phyloP scores from a whole-genome alignment of 768 basidiomycete species.

The Cystobasidium tubakii region DNA sequence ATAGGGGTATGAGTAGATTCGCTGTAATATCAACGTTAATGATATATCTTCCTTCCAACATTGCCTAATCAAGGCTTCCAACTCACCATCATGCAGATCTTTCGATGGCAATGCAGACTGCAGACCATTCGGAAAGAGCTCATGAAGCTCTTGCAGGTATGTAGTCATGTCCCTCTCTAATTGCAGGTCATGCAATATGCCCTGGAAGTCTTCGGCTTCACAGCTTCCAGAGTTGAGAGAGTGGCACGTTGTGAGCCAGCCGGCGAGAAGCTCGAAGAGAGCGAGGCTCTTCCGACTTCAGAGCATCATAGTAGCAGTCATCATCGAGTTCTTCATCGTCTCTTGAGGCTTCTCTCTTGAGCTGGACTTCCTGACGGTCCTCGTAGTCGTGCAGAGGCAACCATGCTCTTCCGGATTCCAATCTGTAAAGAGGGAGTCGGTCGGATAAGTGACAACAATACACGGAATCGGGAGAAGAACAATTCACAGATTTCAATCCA shows the following conservation, averaged over 20 bases:
- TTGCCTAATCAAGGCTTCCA: background rate
- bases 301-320: no score
- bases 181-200: no score
- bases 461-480: no score
- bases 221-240: no score
- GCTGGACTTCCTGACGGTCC: background rate
- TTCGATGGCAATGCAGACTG: background rate
- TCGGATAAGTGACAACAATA: background rate
- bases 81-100: background rate
- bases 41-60: no score
- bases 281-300: no score
- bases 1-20: background rate
- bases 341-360: no score
- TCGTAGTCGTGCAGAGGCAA: background rate
- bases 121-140: background rate
- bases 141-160: background rate
- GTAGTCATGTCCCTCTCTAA: background rate
- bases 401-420: background rate
- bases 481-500: no score
- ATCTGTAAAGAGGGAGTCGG: background rate
- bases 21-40: background rate
- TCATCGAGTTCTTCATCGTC: no score
- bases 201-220: no score
- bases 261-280: no score
- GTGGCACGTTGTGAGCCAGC: no score